Evolutionary conservation across 495 filamentous ascomycete genomes (phyloP).

Genomic region (Bacidia rubella): DNA sequence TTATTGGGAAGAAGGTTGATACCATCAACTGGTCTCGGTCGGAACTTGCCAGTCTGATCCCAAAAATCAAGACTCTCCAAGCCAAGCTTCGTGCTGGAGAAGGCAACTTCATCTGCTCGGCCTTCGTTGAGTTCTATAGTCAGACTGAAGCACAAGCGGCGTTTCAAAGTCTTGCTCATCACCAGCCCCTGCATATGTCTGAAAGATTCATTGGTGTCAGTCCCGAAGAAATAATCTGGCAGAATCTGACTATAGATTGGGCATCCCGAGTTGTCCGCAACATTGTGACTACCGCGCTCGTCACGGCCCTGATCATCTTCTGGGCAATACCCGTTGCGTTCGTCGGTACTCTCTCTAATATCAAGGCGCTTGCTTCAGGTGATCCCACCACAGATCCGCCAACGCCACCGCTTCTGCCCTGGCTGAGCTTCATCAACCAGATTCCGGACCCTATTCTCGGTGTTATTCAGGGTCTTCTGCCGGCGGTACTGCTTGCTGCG

Average conservation of each 20-base stretch:
- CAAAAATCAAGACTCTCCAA: constrained; percentile 65
- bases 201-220: constrained; percentile 77
- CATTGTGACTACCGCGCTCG: constrained; percentile 53
- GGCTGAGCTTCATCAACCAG: constrained; percentile 57
- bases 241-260: constrained; percentile 75
- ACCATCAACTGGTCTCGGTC: constrained; percentile 77
- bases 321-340: constrained; percentile 89
- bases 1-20: constrained; percentile 79
- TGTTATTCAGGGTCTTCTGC: constrained; percentile 74
- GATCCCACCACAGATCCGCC: neutral
- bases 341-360: constrained; percentile 79
- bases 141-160: constrained; percentile 78
- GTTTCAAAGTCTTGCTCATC: constrained; percentile 70
- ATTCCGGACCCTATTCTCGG: constrained; percentile 62
- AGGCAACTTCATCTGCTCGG: constrained; percentile 41
- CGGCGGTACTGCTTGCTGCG: constrained; percentile 62
- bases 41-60: constrained; percentile 69
- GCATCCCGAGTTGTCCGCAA: constrained; percentile 68
- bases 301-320: constrained; percentile 75
- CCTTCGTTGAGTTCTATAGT: constrained; percentile 74
- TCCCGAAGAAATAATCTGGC: constrained; percentile 82
- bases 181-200: constrained; percentile 85
- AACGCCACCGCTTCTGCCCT: constrained; percentile 24
- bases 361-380: constrained; percentile 40
- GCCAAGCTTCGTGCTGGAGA: constrained; percentile 56